Conservation (phyloP, 805 yeast species). For the Yarrowia sp. region DNA sequence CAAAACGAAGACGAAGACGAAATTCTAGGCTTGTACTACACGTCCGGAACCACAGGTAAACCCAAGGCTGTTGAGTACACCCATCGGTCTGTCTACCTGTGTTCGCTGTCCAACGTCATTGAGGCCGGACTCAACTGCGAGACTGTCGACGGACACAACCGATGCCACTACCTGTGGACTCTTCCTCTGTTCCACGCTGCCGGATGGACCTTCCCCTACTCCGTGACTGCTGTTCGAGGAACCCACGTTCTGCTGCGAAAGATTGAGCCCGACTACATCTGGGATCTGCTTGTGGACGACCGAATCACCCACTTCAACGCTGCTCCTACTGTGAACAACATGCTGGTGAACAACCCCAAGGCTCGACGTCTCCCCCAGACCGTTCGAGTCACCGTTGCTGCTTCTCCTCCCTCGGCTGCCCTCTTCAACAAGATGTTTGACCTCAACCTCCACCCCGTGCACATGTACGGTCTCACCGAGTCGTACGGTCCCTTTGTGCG, state of each 20-base stretch:
- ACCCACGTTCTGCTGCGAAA: constrained; percentile 38
- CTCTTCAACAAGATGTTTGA: constrained; percentile 38
- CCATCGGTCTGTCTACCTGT: constrained; percentile 38
- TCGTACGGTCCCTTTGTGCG: constrained; percentile 40
- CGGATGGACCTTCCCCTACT: constrained; percentile 41
- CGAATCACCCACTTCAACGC: constrained; percentile 39
- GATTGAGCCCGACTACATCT: constrained; percentile 37
- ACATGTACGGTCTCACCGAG: constrained; percentile 40
- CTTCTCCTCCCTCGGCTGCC: constrained; percentile 40
- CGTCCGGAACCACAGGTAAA: constrained; percentile 40
- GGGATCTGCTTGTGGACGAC: constrained; percentile 35
- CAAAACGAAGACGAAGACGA: constrained; percentile 32
- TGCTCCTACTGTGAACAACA: constrained; percentile 41
- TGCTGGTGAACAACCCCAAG: constrained; percentile 35
- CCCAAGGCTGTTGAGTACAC: constrained; percentile 43
- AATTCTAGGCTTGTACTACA: constrained; percentile 34
- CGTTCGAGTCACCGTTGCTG: constrained; percentile 39
- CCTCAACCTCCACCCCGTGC: constrained; percentile 38
- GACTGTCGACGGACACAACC: constrained; percentile 31
- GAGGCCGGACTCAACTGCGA: constrained; percentile 37
- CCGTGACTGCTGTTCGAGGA: constrained; percentile 41
- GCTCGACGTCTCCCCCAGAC: constrained; percentile 34
- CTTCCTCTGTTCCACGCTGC: constrained; percentile 41
- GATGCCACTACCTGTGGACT: constrained; percentile 41
- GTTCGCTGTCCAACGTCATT: constrained; percentile 36